Conservation (phyloP, 257 asterid species). For the Eucommia ulmoides region DNA sequence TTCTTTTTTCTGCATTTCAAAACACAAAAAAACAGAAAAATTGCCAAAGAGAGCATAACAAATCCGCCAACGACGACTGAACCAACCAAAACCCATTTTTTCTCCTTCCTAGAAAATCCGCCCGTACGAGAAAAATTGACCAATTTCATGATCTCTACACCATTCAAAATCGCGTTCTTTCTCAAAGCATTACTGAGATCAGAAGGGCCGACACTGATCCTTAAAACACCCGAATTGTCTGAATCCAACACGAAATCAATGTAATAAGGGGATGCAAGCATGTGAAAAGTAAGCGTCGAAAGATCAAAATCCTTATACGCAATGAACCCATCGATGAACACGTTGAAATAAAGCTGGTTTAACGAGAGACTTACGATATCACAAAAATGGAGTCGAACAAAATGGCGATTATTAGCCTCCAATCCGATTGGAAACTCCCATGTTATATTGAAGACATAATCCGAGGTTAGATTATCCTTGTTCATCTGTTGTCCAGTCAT, state of each 20-base stretch:
- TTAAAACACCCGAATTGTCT: neutral
- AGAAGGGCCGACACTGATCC: neutral
- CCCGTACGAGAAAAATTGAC: neutral
- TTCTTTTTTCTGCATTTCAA: slow-evolving; percentile 3
- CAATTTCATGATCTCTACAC: slow-evolving; percentile 53
- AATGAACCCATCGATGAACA: slow-evolving; percentile 39
- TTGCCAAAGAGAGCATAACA: neutral
- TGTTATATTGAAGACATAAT: slow-evolving; percentile 40
- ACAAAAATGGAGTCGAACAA: slow-evolving; percentile 65
- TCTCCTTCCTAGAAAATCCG: neutral
- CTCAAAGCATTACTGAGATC: neutral
- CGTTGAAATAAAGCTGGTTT: slow-evolving; percentile 42
- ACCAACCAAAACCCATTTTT: neutral
- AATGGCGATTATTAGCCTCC: slow-evolving; percentile 15
- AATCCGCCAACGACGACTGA: slow-evolving; percentile 3
- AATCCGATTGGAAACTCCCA: slow-evolving; percentile 55
- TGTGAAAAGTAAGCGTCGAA: slow-evolving; percentile 37
- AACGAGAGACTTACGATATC: slow-evolving; percentile 59
- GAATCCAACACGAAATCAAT: slow-evolving; percentile 44
- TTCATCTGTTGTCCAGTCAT: slow-evolving; percentile 79
- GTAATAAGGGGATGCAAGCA: slow-evolving; percentile 58
- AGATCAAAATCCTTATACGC: slow-evolving; percentile 64
- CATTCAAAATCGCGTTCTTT: slow-evolving; percentile 57
- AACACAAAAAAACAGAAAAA: neutral
- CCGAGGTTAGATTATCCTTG: slow-evolving; percentile 23